Evolutionary conservation across 768 basidiomycete genomes (phyloP), one percentile per base, ranked within the genome.

Genomic region (Amanita brunnescens): DNA sequence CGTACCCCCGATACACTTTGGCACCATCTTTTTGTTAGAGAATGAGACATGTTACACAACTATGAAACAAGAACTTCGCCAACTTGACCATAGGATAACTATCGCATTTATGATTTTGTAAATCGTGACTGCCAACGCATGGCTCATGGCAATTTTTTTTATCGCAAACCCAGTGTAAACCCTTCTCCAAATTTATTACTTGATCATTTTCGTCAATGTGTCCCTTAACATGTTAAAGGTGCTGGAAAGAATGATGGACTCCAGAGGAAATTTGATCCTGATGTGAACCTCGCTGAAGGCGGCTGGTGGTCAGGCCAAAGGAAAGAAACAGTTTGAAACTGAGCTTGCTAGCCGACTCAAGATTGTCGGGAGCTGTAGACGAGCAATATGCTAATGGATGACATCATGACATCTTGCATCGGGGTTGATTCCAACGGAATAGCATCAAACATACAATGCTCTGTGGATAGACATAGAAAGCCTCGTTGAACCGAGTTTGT

Each of bases 201-300:
- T 20, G 41, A 42, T 21, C 41, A 59, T 53, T 58, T 55, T 39
- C 57, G 58, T 38, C 57, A 56, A 41, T 59, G 58, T 44, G 40
- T 55, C 57, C 58, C 56, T 52, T 49, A 49, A 51, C 53, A 54
- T 45, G 43, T 59, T 52, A 56, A 56, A 52, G 57, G 49, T 50
- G 44, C 34, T 46, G 34, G 54, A 29, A 23, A 43, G n/a, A 29
- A 24, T 43, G n/a, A 12, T 29, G 41, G n/a, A n/a, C n/a, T 38
- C 21, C 21, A 7, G 54, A 29, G 43, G 57, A 34, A 41, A 29
- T 35, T 55, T 57, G 58, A 59, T 34, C 57, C 56, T 41, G 58
- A 55, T 45, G 35, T 57, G 23, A 52, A 59, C 50, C 54, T 57
- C 45, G 34, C 45, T 16, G 37, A 13, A 10, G 54, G 58, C 43